Conservation (phyloP, 805 yeast genomes). For the Komagataella ulmi region DNA sequence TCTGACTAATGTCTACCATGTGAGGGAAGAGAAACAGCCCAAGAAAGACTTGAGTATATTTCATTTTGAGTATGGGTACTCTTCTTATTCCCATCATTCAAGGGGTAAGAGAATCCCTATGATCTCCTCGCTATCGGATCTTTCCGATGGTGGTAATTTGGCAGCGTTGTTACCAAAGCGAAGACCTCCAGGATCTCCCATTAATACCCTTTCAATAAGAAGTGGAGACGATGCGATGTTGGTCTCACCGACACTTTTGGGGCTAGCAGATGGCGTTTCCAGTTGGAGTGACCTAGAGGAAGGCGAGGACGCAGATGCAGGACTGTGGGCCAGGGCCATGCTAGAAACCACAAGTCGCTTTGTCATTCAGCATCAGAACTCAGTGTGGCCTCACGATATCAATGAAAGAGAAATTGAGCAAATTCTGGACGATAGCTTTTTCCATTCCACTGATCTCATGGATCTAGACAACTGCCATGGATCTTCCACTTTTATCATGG, state of each 20-base stretch:
- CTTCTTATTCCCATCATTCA: conserved; percentile 33
- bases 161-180: conserved; percentile 33
- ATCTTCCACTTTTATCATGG: conserved; percentile 32
- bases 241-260: conserved; percentile 35
- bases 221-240: conserved; percentile 49
- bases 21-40: neutral
- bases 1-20: neutral
- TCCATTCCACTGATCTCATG: conserved; percentile 37
- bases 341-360: conserved; percentile 32
- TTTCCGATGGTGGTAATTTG: conserved; percentile 30
- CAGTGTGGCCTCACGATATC: conserved; percentile 5
- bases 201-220: conserved; percentile 35
- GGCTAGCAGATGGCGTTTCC: conserved; percentile 44
- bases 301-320: conserved; percentile 29
- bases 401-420: conserved; percentile 25
- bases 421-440: conserved; percentile 31
- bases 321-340: conserved; percentile 39
- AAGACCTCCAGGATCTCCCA: conserved; percentile 37
- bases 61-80: conserved; percentile 27
- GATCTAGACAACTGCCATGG: conserved; percentile 32
- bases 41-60: neutral
- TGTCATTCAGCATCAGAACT: neutral
- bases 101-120: conserved; percentile 18
- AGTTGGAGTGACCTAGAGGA: conserved; percentile 27
- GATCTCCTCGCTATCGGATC: conserved; percentile 34